These are phyloP conservation scores for Phallus indusiatus DNA, from an alignment of 768 basidiomycete species.

Conservation along the genomic window DNA sequence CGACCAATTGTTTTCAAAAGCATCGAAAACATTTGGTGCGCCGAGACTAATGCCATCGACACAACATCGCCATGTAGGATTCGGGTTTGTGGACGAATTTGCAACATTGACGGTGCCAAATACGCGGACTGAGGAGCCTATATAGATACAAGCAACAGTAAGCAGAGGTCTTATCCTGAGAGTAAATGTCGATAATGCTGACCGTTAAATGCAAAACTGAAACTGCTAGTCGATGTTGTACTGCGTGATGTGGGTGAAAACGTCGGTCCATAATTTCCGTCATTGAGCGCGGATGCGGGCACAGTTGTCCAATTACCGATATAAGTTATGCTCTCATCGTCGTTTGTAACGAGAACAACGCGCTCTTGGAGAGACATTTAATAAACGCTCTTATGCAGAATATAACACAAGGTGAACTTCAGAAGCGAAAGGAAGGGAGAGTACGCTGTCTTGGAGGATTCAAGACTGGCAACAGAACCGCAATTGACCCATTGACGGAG, in stretches of 20 bases:
- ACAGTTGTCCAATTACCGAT: not conserved
- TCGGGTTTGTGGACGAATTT: not conserved
- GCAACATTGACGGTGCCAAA: not conserved
- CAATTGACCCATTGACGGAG: no score
- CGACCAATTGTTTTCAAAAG: not conserved
- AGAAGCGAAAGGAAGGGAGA: no score
- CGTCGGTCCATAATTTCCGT: not conserved
- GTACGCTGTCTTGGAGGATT: no score
- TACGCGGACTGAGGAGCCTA: not conserved
- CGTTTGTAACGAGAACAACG: not conserved
- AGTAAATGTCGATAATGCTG: not conserved
- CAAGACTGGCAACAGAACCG: no score
- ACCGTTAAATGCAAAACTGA: not conserved
- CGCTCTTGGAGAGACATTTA: not conserved
- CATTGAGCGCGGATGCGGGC: not conserved
- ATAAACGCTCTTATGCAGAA: no score
- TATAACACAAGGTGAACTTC: no score
- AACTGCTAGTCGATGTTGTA: not conserved
- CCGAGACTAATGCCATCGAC: not conserved
- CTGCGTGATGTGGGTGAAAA: not conserved
- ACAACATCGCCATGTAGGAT: not conserved
- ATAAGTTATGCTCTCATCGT: not conserved
- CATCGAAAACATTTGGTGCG: not conserved
- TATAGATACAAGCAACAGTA: not conserved
- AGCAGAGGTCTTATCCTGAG: no score